These are phyloP conservation scores for Murraya koenigii DNA, from an alignment of 345 rosid species.

Conservation along the genomic window DNA sequence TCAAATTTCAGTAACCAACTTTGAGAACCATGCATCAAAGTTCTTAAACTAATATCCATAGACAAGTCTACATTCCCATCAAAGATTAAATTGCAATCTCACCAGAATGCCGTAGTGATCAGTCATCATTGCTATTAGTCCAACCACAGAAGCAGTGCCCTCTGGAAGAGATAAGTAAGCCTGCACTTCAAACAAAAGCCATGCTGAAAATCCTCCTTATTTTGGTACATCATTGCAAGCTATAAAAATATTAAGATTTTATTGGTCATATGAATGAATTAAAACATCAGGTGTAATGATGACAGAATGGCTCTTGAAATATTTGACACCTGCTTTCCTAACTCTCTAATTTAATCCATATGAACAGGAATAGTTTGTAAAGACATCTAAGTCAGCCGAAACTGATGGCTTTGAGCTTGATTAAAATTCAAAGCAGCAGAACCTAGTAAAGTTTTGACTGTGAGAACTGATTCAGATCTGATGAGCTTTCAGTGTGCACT, in stretches of 20 bases:
- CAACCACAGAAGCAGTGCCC: slow-evolving; percentile 83
- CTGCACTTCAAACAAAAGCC: slow-evolving; percentile 36
- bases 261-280: not conserved
- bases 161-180: slow-evolving; percentile 88
- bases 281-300: not conserved
- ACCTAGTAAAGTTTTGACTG: not conserved
- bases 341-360: not conserved
- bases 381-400: not conserved
- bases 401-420: not conserved
- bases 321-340: not conserved
- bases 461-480: not conserved
- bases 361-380: not conserved
- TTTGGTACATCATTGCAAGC: not conserved
- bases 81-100: slow-evolving; percentile 19
- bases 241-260: not conserved
- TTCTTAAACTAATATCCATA: slow-evolving; percentile 6
- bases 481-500: not conserved
- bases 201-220: slow-evolving; percentile 6
- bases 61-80: not conserved
- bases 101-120: slow-evolving; percentile 78
- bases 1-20: not conserved
- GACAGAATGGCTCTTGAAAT: not conserved
- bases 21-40: not conserved
- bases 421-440: not conserved
- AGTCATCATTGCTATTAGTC: slow-evolving; percentile 85